A percentile compares a stretch with the other conserved stretches of the same genome.
phyloP scores from a whole-genome alignment of 495 filamentous ascomycete genomes.

The Neurospora sp. region DNA sequence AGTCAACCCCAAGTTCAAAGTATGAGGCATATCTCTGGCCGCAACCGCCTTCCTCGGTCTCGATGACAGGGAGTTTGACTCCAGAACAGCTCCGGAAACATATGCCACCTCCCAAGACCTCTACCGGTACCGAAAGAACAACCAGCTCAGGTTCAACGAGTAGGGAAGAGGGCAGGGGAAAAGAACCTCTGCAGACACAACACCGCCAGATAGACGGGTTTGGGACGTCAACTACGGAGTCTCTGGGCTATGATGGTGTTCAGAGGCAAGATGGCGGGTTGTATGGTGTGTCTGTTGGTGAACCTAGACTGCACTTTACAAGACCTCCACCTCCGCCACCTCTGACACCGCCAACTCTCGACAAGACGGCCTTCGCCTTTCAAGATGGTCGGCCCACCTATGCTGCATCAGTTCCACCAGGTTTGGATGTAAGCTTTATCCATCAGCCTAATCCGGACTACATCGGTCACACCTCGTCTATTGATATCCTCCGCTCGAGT shows the following conservation, averaged over 20 bases:
- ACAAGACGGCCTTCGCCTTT: conserved; percentile 22
- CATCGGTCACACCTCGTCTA: conserved; percentile 21
- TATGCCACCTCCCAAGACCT: background rate
- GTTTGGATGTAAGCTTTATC: conserved; percentile 29
- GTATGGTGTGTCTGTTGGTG: background rate
- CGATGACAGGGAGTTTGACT: background rate
- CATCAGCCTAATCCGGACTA: conserved; percentile 32
- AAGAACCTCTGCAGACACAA: background rate
- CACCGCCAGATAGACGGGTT: background rate
- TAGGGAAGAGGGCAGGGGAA: conserved; percentile 1
- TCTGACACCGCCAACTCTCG: conserved; percentile 28
- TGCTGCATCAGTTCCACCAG: conserved; percentile 26
- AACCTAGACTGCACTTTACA: conserved; percentile 10
- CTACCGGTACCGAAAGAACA: conserved; percentile 1
- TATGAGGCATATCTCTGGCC: background rate
- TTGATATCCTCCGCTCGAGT: conserved; percentile 14
- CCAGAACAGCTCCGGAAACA: background rate
- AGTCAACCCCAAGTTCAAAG: background rate
- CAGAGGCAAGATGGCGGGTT: background rate
- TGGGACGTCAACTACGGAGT: background rate
- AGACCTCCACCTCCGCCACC: conserved; percentile 29
- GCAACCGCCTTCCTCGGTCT: background rate
- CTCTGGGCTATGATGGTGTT: background rate
- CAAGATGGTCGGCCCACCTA: conserved; percentile 29
- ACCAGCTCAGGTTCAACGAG: background rate